These are phyloP conservation scores for Gamarada debralockiae DNA, from an alignment of 495 filamentous ascomycete genomes.

Conservation along the genomic window DNA sequence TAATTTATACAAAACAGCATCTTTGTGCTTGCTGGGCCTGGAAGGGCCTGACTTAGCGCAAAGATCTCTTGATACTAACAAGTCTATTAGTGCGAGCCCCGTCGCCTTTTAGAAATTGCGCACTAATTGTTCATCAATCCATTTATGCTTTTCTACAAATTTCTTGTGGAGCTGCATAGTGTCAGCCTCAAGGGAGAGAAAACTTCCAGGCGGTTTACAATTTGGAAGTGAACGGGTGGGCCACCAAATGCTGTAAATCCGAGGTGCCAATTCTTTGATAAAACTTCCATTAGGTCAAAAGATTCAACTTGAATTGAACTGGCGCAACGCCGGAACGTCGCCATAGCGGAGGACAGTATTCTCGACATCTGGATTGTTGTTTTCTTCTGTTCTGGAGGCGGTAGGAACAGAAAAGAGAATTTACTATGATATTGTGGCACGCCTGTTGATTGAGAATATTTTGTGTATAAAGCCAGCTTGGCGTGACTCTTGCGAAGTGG, in stretches of 20 bases:
- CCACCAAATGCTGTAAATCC: neutral
- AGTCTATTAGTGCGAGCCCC: neutral
- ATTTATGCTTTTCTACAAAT: constrained; percentile 63
- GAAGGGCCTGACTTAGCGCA: constrained; percentile 72
- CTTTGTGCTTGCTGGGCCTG: constrained; percentile 74
- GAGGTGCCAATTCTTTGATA: neutral
- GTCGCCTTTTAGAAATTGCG: neutral
- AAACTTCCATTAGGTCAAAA: no score
- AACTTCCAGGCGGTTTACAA: neutral
- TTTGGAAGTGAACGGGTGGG: neutral
- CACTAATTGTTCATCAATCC: constrained; percentile 68
- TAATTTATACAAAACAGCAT: constrained; percentile 73
- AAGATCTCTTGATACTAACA: constrained; percentile 79
- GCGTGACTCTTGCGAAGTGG: no score
- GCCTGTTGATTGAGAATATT: no score
- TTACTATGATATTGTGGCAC: no score
- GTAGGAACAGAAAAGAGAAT: no score
- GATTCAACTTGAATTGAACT: no score
- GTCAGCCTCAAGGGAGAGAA: neutral
- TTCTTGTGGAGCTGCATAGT: constrained; percentile 45
- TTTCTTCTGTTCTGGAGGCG: no score
- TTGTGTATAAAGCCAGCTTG: no score
- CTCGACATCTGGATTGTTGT: no score
- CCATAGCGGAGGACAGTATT: no score
- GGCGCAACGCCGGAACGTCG: no score